A percentile compares a stretch with the other conserved stretches of the same genome.
These are phyloP conservation scores for Sequoiadendron giganteum DNA, from an alignment of 75 land plant species.

Conservation along the genomic window DNA sequence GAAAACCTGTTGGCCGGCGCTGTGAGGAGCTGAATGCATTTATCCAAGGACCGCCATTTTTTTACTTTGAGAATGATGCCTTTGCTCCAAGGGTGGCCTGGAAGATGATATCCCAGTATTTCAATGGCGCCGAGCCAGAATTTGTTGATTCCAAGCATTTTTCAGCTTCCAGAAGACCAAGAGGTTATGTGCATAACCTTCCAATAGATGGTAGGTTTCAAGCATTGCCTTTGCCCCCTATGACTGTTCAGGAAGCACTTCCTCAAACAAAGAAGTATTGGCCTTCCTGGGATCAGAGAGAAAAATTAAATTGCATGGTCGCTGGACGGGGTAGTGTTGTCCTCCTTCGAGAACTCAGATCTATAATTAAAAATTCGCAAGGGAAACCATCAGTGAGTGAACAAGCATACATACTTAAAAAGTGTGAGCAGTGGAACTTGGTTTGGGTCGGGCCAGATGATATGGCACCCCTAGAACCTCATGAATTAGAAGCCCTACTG, in stretches of 20 bases:
- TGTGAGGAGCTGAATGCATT: constrained; percentile 28
- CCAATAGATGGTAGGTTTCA: constrained; percentile 54
- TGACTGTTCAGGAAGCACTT: constrained; percentile 53
- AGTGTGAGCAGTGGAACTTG: constrained; percentile 63
- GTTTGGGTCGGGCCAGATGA: constrained; percentile 67
- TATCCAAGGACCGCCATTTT: constrained; percentile 67
- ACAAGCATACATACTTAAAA: constrained; percentile 39
- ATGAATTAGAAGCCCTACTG: constrained; percentile 58
- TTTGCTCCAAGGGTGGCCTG: constrained; percentile 71
- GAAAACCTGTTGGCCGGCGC: background rate
- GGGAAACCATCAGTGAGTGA: constrained; percentile 35
- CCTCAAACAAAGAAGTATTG: constrained; percentile 55
- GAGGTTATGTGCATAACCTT: constrained; percentile 78
- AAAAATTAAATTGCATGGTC: constrained; percentile 49
- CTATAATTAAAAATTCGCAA: constrained; percentile 4
- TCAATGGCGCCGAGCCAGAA: constrained; percentile 66
- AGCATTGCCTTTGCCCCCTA: constrained; percentile 54
- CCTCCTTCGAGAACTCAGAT: background rate
- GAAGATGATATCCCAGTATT: constrained; percentile 48
- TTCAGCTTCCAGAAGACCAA: constrained; percentile 54
- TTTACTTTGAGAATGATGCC: constrained; percentile 80
- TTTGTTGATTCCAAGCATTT: constrained; percentile 77
- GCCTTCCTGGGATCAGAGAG: constrained; percentile 71
- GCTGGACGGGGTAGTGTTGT: background rate
- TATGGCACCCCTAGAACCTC: constrained; percentile 63